Evolutionary conservation across 2,329 filamentous ascomycete species (phyloP), one percentile per base, ranked within the genome.

Genomic region (Microascus cirrosus): DNA sequence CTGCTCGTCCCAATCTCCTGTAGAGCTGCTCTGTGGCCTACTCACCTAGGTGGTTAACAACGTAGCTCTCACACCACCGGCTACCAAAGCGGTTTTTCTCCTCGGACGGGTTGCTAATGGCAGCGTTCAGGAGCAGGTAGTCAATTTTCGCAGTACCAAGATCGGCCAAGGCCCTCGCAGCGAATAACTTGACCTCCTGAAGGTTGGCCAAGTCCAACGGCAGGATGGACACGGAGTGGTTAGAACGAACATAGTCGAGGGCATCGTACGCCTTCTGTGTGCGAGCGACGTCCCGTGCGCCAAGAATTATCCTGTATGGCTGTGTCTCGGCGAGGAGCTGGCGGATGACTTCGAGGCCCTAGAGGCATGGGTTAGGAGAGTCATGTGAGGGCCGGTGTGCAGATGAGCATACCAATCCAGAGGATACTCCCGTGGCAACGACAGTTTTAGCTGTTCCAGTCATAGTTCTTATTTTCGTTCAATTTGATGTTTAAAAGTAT

Each of bases 291-390:
- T 79, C 74, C n/a, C 78, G 70, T 2, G 74, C 78, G 11, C 77
- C 78, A 11, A 81, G 69, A 52, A 81, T 74, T 62, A 80, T 67
- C 18, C 65, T 73, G 66, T 79, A 78, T 35, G 39, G 51, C 61
- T 77, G 73, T 0, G 69, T 59, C 53, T 76, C 70, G 18, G 67
- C 62, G 8, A 80, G 72, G 28, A 81, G 72, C 62, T 80, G 76
- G 62, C 77, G 78, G 57, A 80, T 68, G n/a, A 73, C 71, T 62
- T 81, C 77, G 57, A 81, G 76, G 13, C 78, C 78, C 78, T 81
- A 55, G 13, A 12, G 28, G 20, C 28, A 53, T 20, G 32, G 20
- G 58, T 54, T 53, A 58, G 53, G 12, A 34, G 15, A 50, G 28
- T 15, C n/a, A 12, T 13, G n/a, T 13, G 13, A 20, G 7, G 8